phyloP scores from a whole-genome alignment of 2,329 filamentous ascomycete species.

The Magnaporthales sp. region DNA sequence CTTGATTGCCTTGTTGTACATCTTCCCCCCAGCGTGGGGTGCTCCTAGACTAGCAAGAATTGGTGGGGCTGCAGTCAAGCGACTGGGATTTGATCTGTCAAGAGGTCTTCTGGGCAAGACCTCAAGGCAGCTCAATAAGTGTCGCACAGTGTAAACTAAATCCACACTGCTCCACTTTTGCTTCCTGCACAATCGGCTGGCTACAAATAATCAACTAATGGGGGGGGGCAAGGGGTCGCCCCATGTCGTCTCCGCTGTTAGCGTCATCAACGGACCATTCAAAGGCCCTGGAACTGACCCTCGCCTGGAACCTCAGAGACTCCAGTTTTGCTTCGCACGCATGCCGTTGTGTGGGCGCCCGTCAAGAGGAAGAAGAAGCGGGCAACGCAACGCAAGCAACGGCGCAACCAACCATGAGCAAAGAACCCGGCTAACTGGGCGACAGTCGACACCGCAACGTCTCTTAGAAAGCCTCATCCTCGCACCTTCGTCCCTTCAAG shows the following conservation, averaged over 20 bases:
- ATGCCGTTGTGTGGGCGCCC: neutral
- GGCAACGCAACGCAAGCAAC: neutral
- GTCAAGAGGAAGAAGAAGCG: neutral
- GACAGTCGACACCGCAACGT: neutral
- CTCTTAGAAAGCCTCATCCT: conserved; percentile 1
- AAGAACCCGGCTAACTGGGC: neutral
- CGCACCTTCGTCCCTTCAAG: neutral
- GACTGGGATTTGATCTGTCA: neutral
- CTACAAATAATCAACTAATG: neutral
- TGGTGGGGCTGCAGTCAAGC: neutral
- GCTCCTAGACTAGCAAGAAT: neutral
- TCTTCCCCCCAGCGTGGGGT: neutral
- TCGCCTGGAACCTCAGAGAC: neutral
- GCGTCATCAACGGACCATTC: conserved; percentile 1
- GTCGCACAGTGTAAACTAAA: neutral
- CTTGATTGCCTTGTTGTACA: neutral
- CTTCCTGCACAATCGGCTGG: neutral
- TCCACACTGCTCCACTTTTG: neutral
- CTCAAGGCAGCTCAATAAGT: neutral
- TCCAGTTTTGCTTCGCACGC: neutral
- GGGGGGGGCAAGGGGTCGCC: neutral
- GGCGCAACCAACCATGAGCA: neutral
- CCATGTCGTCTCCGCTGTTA: neutral
- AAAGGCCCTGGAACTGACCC: neutral
- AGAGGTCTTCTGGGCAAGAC: neutral